Base-by-base conservation (phyloP, 306 rosid species). In the Arachis hypogaea region DNA sequence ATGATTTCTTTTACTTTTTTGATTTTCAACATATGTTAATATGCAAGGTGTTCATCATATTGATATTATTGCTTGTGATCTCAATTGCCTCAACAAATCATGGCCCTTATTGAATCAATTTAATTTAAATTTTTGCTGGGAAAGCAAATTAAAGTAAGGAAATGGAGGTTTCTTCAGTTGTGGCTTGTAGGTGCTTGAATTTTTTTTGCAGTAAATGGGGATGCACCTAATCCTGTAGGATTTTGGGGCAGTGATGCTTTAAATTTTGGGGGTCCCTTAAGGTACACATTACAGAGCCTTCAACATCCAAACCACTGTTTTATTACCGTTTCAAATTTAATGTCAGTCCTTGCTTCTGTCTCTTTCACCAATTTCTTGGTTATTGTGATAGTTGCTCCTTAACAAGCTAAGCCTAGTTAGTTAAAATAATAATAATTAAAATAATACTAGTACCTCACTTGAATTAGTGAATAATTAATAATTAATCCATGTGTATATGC, bases 291-390 rank as follows among this genome's bases (percentile, higher is more conserved):
- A 76, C 84, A 84, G 87, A 78, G 82, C 78, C 86, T 77, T 89
- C 88, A 82, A 85, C 85, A 84, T 86, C 83, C 71, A 61, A 75
- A 61, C 86, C 86, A 82, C 88, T 83, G 88, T 81, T 89, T 84
- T 78, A 80, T 85, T 78, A 86, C 86, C 88, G 84, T 83, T 81
- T 89, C 88, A 85, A 82, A 75, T 82, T 83, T 69, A 74, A 78
- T 85, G 88, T 83, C 91, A 85, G 89, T 63, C 85, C 75, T 69
- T 68, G 68, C 85, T 65, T 82, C 82, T 82, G 84, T 82, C 82
- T 75, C 77, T 68, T 82, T 74, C 64, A 52, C 82, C 64, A 52
- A 56, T 85, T 84, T 82, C 82, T 85, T 73, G 92, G 83, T 76
- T 72, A 52, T 49, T 42, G 84, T 85, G 85, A 3, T 33, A 33